These are phyloP conservation scores for Ophiosphaerella narmari DNA, from an alignment of 2,329 filamentous ascomycete genomes.

Conservation along the genomic window DNA sequence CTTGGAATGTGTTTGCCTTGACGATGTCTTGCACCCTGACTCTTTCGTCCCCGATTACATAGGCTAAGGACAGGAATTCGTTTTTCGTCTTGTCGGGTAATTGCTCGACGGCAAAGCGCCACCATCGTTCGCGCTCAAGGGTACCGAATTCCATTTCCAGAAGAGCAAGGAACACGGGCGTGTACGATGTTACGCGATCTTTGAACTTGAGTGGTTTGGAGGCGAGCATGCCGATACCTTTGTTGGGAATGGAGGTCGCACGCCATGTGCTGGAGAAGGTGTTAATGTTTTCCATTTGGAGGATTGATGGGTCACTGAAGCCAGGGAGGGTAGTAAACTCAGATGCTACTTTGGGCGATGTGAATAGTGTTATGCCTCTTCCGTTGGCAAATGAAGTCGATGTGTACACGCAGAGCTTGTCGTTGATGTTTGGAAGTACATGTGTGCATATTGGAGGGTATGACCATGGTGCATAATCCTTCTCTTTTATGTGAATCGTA, in stretches of 20 bases:
- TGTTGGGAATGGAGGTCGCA: conserved; percentile 27
- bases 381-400: conserved; percentile 28
- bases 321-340: conserved; percentile 28
- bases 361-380: conserved; percentile 43
- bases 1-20: conserved; percentile 43
- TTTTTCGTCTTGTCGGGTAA: conserved; percentile 23
- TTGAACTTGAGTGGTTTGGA: conserved; percentile 21
- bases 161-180: conserved; percentile 38
- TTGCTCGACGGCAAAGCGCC: conserved; percentile 29
- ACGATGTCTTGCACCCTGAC: conserved; percentile 40
- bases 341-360: conserved; percentile 32
- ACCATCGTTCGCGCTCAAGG: conserved; percentile 34
- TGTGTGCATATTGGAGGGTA: conserved; percentile 33
- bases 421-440: conserved; percentile 21
- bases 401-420: conserved; percentile 40
- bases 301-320: conserved; percentile 20
- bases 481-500: background rate
- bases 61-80: conserved; percentile 26
- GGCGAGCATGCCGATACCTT: conserved; percentile 41
- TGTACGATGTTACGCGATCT: conserved; percentile 36
- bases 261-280: conserved; percentile 20
- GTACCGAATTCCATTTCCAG: conserved; percentile 34
- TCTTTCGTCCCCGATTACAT: conserved; percentile 31
- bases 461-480: conserved; percentile 27
- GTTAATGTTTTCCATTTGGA: conserved; percentile 23